A percentile compares a stretch with the other conserved stretches of the same genome.
phyloP scores from a whole-genome alignment of 345 rosid species.

The Sonneratia alba region DNA sequence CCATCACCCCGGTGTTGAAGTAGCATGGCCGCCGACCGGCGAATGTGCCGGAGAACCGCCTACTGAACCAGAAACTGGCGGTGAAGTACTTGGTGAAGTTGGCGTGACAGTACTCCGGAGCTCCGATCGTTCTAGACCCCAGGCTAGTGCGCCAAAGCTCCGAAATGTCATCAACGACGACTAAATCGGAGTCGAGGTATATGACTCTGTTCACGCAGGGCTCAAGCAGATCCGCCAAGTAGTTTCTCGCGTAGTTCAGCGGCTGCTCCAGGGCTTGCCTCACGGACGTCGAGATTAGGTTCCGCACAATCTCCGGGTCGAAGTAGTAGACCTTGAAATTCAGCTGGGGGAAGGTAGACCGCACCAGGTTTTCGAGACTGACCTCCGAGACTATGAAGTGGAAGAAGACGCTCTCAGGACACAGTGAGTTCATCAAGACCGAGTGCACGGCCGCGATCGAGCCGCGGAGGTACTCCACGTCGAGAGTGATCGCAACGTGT shows the following conservation, averaged over 20 bases:
- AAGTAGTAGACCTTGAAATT: constrained; percentile 55
- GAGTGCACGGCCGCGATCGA: constrained; percentile 75
- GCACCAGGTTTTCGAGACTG: constrained; percentile 43
- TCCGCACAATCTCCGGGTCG: constrained; percentile 51
- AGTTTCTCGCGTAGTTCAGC: constrained; percentile 66
- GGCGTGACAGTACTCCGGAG: constrained; percentile 83
- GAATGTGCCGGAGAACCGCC: constrained; percentile 38
- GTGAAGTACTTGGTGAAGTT: constrained; percentile 73
- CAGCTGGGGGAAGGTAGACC: constrained; percentile 51
- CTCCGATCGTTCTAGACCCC: constrained; percentile 46
- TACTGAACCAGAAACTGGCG: constrained; percentile 46
- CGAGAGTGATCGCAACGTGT: constrained; percentile 71
- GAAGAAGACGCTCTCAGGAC: constrained; percentile 64
- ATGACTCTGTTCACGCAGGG: constrained; percentile 59
- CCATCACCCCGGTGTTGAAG: constrained; percentile 85
- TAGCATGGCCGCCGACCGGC: constrained; percentile 47
- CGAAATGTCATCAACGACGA: constrained; percentile 58
- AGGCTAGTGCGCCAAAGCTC: constrained; percentile 50
- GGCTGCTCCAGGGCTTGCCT: constrained; percentile 82
- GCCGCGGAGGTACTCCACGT: constrained; percentile 60
- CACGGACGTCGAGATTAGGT: constrained; percentile 59
- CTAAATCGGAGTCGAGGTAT: constrained; percentile 67
- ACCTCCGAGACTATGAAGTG: constrained; percentile 58
- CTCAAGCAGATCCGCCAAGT: constrained; percentile 72
- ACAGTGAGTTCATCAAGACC: constrained; percentile 45